Conservation (phyloP, 495 filamentous ascomycete species). For the Hypoxylon rickii region DNA sequence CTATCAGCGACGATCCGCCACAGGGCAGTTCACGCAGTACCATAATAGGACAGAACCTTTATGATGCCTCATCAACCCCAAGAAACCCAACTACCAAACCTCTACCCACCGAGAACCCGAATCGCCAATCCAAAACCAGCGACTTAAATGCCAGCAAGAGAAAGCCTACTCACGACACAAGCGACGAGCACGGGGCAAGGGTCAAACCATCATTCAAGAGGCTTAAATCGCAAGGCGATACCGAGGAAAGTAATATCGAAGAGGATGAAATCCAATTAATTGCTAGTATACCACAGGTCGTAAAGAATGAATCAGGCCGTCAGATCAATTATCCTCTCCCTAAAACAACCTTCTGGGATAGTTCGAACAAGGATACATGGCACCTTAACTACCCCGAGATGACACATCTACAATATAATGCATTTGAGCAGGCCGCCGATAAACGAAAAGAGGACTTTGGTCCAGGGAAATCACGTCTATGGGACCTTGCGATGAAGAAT, state of each 20-base stretch:
- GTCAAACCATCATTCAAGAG: constrained; percentile 50
- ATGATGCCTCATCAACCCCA: constrained; percentile 48
- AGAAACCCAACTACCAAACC: constrained; percentile 51
- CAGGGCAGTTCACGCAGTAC: constrained; percentile 44
- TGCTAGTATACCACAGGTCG: constrained; percentile 43
- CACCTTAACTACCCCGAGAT: constrained; percentile 60
- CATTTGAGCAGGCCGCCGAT: constrained; percentile 47
- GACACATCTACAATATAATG: constrained; percentile 53
- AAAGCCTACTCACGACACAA: constrained; percentile 44
- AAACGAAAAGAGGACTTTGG: constrained; percentile 51
- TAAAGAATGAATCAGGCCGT: constrained; percentile 41
- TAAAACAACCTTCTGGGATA: constrained; percentile 56
- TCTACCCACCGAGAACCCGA: constrained; percentile 18
- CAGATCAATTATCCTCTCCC: constrained; percentile 55
- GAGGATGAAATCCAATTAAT: constrained; percentile 44
- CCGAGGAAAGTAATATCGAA: constrained; percentile 14
- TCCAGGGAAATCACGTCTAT: constrained; percentile 47
- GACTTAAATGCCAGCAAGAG: constrained; percentile 51
- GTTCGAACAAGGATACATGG: constrained; percentile 51
- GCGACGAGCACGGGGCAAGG: constrained; percentile 38
- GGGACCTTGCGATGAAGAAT: constrained; percentile 53
- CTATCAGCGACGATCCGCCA: constrained; percentile 33
- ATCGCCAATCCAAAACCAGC: constrained; percentile 14
- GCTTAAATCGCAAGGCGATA: constrained; percentile 44
- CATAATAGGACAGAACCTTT: constrained; percentile 49